Base-by-base conservation (phyloP, 2,329 filamentous ascomycete genomes). In the Aureobasidium vineae region DNA sequence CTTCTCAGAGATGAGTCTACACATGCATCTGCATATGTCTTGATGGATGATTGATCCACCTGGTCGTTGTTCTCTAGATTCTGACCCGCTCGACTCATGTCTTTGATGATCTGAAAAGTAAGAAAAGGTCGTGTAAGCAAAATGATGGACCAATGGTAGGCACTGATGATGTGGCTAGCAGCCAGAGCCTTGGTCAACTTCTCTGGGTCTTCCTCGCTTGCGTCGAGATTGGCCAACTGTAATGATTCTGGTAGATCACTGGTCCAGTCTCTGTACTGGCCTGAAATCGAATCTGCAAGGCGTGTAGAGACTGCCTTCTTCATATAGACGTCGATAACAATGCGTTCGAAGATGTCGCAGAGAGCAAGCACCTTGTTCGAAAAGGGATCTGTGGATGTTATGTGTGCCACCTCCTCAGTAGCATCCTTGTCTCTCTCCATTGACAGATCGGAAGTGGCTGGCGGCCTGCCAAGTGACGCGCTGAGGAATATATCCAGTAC, bases 91-190 rank as follows among this genome's bases (percentile, higher is more conserved):
- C 65, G 64, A 26, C 73, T 68, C 13, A 71, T 69, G 10, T 65
- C 65, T 26, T 70, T 67, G 23, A 72, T 45, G 1, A 70, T 70
- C 76, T 75, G 60, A 77, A 82, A 84, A 31, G 83, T 79, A 13
- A 84, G 74, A 65, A 84, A 84, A 0, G 82, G 82, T n/a, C 82
- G 75, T 7, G 82, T 83, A 4, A 84, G 72, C 3, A 84, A 74
- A 72, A 84, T 83, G 50, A 84, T 83, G 1, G 80, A 82, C 75
- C 82, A 84, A 70, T 83, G 83, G 66, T 84, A 84, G 3, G 82
- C 78, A 38, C 80, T 80, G 16, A 84, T 76, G 1, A 81, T 77
- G 49, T 83, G 82, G n/a, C 80, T 81, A 5, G 81, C 79, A 2
- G 81, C 80, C 8, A 83, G 71, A 8, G 76, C 76, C 36, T 72